Conservation (phyloP, 441 rosid genomes). For the Daphne laureola region DNA sequence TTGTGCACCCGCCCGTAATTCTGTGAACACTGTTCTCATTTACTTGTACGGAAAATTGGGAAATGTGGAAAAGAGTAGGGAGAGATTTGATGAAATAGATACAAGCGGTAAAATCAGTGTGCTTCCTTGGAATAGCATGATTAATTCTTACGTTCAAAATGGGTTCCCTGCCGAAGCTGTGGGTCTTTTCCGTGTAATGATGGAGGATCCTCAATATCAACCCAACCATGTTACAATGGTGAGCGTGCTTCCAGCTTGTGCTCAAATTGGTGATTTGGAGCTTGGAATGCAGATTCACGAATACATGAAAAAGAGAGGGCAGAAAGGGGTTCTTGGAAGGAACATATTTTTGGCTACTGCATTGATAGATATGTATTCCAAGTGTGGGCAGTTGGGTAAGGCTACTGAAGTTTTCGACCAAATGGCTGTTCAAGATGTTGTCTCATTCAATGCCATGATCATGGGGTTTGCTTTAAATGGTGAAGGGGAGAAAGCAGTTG, state of each 20-base stretch:
- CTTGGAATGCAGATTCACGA: conserved; percentile 35
- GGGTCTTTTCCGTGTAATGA: conserved; percentile 27
- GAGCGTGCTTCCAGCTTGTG: conserved; percentile 36
- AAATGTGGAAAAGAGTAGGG: conserved; percentile 23
- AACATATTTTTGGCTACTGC: conserved; percentile 34
- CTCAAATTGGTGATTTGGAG: conserved; percentile 37
- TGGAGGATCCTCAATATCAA: conserved; percentile 12
- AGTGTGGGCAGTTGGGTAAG: conserved; percentile 34
- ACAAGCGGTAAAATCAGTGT: conserved; percentile 18
- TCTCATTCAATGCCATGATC: conserved; percentile 41
- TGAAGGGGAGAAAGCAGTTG: conserved; percentile 25
- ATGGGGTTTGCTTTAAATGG: conserved; percentile 41
- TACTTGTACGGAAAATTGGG: conserved; percentile 36
- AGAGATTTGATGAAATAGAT: conserved; percentile 22
- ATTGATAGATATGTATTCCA: conserved; percentile 36
- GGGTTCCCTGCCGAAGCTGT: conserved; percentile 29
- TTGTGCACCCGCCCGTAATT: conserved; percentile 9
- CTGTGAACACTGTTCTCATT: conserved; percentile 26
- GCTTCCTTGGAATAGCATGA: conserved; percentile 41
- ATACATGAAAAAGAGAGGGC: conserved; percentile 22
- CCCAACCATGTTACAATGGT: conserved; percentile 46
- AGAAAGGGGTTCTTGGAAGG: conserved; percentile 21
- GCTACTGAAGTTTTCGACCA: conserved; percentile 27
- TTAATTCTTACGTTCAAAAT: conserved; percentile 31
- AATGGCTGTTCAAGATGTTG: conserved; percentile 28